A percentile compares a stretch with the other conserved stretches of the same genome.
Evolutionary conservation across 108 stramenopile genomes (phyloP).

Genomic region (Fragilaria crotonensis): DNA sequence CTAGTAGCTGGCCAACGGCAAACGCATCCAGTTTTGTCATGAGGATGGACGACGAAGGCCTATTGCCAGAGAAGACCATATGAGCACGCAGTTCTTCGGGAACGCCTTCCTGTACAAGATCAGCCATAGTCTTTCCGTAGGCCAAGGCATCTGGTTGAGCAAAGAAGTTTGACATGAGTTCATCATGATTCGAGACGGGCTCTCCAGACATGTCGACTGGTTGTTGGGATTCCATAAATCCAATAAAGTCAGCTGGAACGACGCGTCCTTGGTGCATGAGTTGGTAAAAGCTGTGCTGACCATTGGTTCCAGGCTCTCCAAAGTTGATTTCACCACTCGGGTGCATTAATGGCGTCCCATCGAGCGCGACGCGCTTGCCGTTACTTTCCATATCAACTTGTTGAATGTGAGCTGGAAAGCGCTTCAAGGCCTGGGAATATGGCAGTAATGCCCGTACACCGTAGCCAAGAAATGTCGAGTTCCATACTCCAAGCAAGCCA

Average conservation of each 20-base stretch:
- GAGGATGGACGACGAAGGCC: slow-evolving; percentile 84
- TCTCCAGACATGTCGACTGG: slow-evolving; percentile 59
- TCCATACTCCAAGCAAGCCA: slow-evolving; percentile 97
- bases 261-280: slow-evolving; percentile 97
- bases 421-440: slow-evolving; percentile 83
- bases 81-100: slow-evolving; percentile 69
- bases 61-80: slow-evolving; percentile 96
- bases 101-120: slow-evolving; percentile 89
- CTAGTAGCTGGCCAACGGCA: slow-evolving; percentile 87
- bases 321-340: slow-evolving; percentile 74
- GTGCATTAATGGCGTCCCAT: slow-evolving; percentile 56
- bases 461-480: slow-evolving; percentile 97
- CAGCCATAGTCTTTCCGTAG: slow-evolving; percentile 76
- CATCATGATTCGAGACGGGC: slow-evolving; percentile 92
- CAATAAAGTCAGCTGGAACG: slow-evolving; percentile 95
- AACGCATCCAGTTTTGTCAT: slow-evolving; percentile 81
- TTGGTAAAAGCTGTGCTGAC: slow-evolving; percentile 96
- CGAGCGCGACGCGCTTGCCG: slow-evolving; percentile 91
- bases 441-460: slow-evolving; percentile 87
- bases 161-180: slow-evolving; percentile 99
- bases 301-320: slow-evolving; percentile 93
- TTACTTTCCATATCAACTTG: slow-evolving; percentile 99
- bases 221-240: slow-evolving; percentile 80
- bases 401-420: slow-evolving; percentile 95
- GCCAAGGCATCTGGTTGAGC: slow-evolving; percentile 98